phyloP scores from a whole-genome alignment of 2,329 filamentous ascomycete species.

The Ophiocordyceps sinensis region DNA sequence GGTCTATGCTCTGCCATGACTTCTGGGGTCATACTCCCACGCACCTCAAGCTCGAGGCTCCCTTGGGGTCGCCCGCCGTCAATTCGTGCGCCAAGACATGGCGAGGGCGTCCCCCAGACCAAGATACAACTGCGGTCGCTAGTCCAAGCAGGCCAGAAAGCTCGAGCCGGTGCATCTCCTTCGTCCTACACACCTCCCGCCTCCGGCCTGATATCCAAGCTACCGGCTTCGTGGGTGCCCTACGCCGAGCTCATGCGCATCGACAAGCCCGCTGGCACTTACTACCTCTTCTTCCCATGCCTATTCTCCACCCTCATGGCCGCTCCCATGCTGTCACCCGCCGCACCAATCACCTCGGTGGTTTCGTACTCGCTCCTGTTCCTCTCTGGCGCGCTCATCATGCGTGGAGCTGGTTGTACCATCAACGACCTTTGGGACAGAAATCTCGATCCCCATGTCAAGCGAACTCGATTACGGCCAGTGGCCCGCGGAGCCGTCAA shows the following conservation, averaged over 20 bases:
- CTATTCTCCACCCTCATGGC: constrained; percentile 74
- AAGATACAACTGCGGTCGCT: constrained; percentile 7
- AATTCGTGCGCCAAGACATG: constrained; percentile 3
- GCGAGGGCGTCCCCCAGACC: constrained; percentile 11
- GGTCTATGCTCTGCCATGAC: background rate
- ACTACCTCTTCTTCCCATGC: constrained; percentile 77
- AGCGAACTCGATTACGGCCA: constrained; percentile 61
- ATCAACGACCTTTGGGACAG: constrained; percentile 89
- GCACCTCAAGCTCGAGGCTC: background rate
- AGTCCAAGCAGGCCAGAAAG: background rate
- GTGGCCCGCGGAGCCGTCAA: constrained; percentile 68
- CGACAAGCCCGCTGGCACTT: constrained; percentile 68
- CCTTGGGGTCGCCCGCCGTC: background rate
- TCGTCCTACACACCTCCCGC: constrained; percentile 52
- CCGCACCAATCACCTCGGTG: constrained; percentile 45
- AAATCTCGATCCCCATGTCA: constrained; percentile 69
- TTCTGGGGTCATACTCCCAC: background rate
- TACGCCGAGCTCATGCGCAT: constrained; percentile 73
- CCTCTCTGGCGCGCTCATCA: constrained; percentile 62
- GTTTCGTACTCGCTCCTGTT: constrained; percentile 55
- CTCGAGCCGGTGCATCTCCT: background rate
- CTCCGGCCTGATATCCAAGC: constrained; percentile 52
- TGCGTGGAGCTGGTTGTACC: constrained; percentile 77
- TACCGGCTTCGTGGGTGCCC: constrained; percentile 58
- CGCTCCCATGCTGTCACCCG: constrained; percentile 50